Percentiles rank a stretch among this genome's conserved stretches.
Conservation (phyloP, 1,284 basidiomycete genomes). For the Moniliophthora roreri region DNA sequence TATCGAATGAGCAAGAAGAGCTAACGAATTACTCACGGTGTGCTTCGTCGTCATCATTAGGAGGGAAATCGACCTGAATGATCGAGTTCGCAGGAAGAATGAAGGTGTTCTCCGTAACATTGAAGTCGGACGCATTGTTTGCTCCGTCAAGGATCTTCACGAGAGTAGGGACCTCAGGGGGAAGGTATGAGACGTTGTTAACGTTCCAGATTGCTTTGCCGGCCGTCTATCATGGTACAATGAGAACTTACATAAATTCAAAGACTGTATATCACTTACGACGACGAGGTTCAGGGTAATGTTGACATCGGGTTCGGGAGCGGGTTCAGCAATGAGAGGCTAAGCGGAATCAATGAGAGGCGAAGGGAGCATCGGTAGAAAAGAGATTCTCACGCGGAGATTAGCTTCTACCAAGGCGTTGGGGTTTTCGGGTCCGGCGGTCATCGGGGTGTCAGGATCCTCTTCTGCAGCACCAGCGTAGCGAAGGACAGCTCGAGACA, state of each 20-base stretch:
- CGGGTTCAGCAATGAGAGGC: neutral
- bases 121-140: conserved; percentile 20
- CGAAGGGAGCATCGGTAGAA: neutral
- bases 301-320: conserved; percentile 20
- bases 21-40: conserved; percentile 1
- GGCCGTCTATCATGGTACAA: conserved; percentile 7
- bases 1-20: conserved; percentile 20
- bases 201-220: conserved; percentile 22
- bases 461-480: conserved; percentile 32
- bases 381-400: neutral
- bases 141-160: conserved; percentile 26
- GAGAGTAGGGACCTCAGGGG: conserved; percentile 27
- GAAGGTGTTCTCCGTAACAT: conserved; percentile 29
- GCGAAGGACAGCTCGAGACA: conserved; percentile 27
- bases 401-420: neutral
- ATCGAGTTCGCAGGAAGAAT: conserved; percentile 23
- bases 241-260: no score
- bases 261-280: no score
- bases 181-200: conserved; percentile 27
- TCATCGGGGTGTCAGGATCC: conserved; percentile 25
- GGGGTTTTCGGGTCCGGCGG: neutral
- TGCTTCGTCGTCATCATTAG: conserved; percentile 9
- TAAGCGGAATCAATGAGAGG: neutral
- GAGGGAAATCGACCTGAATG: conserved; percentile 19
- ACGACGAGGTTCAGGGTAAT: conserved; percentile 21